Base-by-base conservation (phyloP, 495 filamentous ascomycete species). In the Aspergillus kassunensis region DNA sequence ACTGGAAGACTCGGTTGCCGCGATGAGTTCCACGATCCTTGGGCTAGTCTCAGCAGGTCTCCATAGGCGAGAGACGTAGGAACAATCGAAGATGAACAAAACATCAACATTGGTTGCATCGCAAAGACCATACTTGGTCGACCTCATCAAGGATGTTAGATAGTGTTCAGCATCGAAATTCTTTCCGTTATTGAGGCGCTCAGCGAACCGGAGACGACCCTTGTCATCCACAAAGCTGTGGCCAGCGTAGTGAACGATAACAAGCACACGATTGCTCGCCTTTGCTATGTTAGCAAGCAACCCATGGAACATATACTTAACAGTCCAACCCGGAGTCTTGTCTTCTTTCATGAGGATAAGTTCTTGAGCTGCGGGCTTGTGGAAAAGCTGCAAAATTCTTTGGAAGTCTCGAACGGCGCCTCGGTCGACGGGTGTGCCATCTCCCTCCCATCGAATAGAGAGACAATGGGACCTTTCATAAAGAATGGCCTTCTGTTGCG, bases 51-150 rank as follows among this genome's bases (percentile, higher is more conserved):
- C 37, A 9, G 47, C 15, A 9, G 34, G 0, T 1, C 47, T 20
- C 1, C 9, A 29, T 27, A 9, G 24, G 4, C 11, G 24, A 29
- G 18, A 39, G 10, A n/a, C 21, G 12, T 27, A 30, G 9, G 23
- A 40, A 11, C 47, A 50, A 15, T 50, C 47, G 12, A 50, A 40
- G 7, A 50, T 20, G 30, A 50, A 50, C 10, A 50, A n/a, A 21
- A 50, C 20, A 12, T 50, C 47, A 9, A 27, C 1, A 27, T 27
- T 27, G 24, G 27, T 27, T 30, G 15, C 35, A 30, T 31, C 34
- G 18, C 16, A 13, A 23, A 50, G 34, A 18, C 41, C 46, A 12
- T 50, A 40, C 23, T 41, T 21, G 1, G 21, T 35, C 6, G 19
- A n/a, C 24, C 15, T 36, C 10, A 29, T 27, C 3, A 30, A n/a